Percentiles rank a stretch among this genome's conserved stretches.
These are phyloP conservation scores for Gaertneriomyces semiglobifer DNA, from an alignment of 192 early-diverging fungal genomes.

Conservation along the genomic window DNA sequence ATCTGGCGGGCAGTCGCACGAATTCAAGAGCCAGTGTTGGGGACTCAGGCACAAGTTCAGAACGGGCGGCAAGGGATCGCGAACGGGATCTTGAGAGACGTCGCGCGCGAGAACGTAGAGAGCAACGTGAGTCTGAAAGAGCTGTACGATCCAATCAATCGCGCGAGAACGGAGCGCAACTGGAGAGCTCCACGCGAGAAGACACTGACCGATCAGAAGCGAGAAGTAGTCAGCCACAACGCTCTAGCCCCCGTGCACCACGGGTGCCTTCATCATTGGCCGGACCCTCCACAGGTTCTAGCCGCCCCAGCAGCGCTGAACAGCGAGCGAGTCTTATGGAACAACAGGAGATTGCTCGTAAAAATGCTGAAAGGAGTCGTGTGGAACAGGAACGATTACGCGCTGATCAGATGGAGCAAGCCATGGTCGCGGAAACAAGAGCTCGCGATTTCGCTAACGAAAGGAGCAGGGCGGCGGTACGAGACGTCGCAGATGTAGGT, in stretches of 20 bases:
- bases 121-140: too few relatives aligned
- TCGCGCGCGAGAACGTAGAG: too few relatives aligned
- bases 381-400: slow-evolving; percentile 14
- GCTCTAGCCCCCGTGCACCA: slow-evolving; percentile 3
- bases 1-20: too few relatives aligned
- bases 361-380: slow-evolving; percentile 21
- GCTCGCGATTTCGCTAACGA: slow-evolving; percentile 10
- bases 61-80: too few relatives aligned
- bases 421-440: slow-evolving; percentile 23
- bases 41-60: too few relatives aligned
- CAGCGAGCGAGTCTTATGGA: slow-evolving; percentile 9
- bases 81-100: too few relatives aligned
- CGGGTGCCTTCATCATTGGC: not conserved
- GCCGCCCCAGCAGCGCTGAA: not conserved
- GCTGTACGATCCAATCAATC: too few relatives aligned
- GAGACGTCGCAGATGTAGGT: slow-evolving; percentile 6
- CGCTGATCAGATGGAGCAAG: slow-evolving; percentile 14
- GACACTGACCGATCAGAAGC: too few relatives aligned
- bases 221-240: not conserved
- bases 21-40: too few relatives aligned
- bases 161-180: too few relatives aligned
- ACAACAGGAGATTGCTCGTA: slow-evolving; percentile 19
- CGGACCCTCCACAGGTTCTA: not conserved
- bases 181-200: too few relatives aligned
- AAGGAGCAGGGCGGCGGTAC: slow-evolving; percentile 2